Conservation (phyloP, 163 green algal genomes). For the Scenedesmus sp. region DNA sequence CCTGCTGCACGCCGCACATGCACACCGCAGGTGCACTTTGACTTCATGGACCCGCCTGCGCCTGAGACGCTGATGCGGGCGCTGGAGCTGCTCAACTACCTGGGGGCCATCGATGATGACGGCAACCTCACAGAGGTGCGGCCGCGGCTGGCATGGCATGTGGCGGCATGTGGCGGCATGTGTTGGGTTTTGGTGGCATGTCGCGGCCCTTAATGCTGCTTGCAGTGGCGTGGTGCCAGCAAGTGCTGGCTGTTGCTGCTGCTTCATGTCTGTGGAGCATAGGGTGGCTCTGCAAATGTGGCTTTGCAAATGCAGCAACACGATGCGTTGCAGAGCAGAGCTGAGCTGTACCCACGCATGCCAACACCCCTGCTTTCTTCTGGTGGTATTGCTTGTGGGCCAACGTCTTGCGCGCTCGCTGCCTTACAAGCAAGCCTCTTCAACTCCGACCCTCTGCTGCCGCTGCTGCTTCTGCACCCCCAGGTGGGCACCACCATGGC, state of each 20-base stretch:
- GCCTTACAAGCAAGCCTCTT: no score
- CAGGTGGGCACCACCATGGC: constrained; percentile 93
- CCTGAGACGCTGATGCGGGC: constrained; percentile 99
- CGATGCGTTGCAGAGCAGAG: no score
- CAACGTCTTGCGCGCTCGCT: no score
- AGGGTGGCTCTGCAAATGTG: no score
- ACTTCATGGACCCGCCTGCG: constrained; percentile 99
- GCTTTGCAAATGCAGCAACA: no score
- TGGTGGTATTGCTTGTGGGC: no score
- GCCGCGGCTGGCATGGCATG: neutral
- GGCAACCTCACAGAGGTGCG: constrained; percentile 91
- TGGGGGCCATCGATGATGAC: constrained; percentile 98
- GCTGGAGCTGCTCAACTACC: constrained; percentile 99
- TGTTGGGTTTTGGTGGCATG: neutral
- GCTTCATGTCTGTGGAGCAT: no score
- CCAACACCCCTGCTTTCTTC: no score
- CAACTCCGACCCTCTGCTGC: neutral
- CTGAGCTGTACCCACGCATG: no score
- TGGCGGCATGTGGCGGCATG: neutral
- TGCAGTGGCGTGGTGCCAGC: no score
- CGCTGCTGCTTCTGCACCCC: neutral
- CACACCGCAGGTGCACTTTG: constrained; percentile 95
- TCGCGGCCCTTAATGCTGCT: neutral
- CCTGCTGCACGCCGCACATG: neutral
- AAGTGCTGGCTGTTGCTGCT: no score